Conservation (phyloP, 768 basidiomycete genomes). For the Bullera alba region DNA sequence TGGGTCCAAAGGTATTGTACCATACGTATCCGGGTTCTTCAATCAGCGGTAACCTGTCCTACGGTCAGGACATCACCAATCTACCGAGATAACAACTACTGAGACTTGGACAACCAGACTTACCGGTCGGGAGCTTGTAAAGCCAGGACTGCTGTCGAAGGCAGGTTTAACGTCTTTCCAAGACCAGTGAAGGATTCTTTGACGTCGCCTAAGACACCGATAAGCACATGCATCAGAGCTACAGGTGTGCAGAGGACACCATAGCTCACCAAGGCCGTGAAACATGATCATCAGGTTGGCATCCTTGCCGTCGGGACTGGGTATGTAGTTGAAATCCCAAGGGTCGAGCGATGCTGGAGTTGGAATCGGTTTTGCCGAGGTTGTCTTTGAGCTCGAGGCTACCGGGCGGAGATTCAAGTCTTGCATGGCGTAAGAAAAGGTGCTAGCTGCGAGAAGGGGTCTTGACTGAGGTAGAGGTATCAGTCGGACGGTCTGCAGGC, state of each 20-base stretch:
- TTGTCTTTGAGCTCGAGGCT: not conserved
- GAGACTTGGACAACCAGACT: constrained; percentile 3
- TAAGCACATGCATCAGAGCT: too few relatives aligned
- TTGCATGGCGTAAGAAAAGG: constrained; percentile 12
- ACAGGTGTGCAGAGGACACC: not conserved
- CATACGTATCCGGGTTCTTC: constrained; percentile 34
- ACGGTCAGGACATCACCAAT: not conserved
- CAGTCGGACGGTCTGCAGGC: too few relatives aligned
- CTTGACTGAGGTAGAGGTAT: too few relatives aligned
- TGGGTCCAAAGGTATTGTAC: constrained; percentile 34
- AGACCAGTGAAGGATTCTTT: constrained; percentile 34
- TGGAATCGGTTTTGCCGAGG: constrained; percentile 19
- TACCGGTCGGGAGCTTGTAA: constrained; percentile 38
- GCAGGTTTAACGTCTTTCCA: constrained; percentile 32
- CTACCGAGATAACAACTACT: not conserved
- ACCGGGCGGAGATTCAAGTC: constrained; percentile 29
- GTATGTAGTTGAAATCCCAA: constrained; percentile 34
- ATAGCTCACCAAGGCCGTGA: constrained; percentile 40
- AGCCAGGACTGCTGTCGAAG: constrained; percentile 37
- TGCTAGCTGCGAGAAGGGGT: too few relatives aligned
- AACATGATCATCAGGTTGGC: constrained; percentile 43
- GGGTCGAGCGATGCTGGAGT: constrained; percentile 22
- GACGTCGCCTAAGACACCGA: constrained; percentile 33
- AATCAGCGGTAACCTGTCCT: constrained; percentile 28
- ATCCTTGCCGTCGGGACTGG: constrained; percentile 32